These are phyloP conservation scores for Yamadazyma sp. DNA, from an alignment of 1,139 yeast species.

Conservation along the genomic window DNA sequence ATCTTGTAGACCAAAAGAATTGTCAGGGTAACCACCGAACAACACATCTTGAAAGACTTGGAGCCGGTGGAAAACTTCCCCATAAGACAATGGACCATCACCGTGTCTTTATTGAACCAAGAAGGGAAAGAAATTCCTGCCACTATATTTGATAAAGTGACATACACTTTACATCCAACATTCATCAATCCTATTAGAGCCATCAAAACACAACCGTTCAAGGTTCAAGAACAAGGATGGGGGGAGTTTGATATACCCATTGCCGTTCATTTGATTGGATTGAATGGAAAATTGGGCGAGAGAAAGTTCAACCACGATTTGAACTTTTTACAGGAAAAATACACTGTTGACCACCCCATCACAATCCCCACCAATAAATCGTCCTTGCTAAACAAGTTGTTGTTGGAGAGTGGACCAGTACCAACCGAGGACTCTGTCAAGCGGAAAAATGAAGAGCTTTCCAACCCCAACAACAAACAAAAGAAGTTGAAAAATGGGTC, in stretches of 20 bases:
- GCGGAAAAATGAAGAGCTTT: constrained; percentile 23
- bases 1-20: constrained; percentile 70
- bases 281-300: constrained; percentile 81
- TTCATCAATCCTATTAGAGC: constrained; percentile 85
- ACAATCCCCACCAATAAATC: constrained; percentile 78
- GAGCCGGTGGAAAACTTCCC: constrained; percentile 93
- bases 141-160: constrained; percentile 83
- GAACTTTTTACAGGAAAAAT: constrained; percentile 76
- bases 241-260: constrained; percentile 94
- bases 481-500: constrained; percentile 61
- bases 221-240: constrained; percentile 95
- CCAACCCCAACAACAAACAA: constrained; percentile 36
- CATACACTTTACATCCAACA: constrained; percentile 93
- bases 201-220: constrained; percentile 83
- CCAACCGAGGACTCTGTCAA: constrained; percentile 47
- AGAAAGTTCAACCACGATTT: constrained; percentile 84
- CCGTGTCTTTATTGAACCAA: constrained; percentile 71
- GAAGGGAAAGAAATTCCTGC: constrained; percentile 87
- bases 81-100: constrained; percentile 92
- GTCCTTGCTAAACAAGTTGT: constrained; percentile 60
- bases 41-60: constrained; percentile 76
- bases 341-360: constrained; percentile 74
- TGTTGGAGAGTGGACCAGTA: constrained; percentile 80
- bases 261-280: constrained; percentile 63
- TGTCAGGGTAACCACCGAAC: constrained; percentile 84